Base-by-base conservation (phyloP, 1,139 yeast species). In the Suhomyces maxii region DNA sequence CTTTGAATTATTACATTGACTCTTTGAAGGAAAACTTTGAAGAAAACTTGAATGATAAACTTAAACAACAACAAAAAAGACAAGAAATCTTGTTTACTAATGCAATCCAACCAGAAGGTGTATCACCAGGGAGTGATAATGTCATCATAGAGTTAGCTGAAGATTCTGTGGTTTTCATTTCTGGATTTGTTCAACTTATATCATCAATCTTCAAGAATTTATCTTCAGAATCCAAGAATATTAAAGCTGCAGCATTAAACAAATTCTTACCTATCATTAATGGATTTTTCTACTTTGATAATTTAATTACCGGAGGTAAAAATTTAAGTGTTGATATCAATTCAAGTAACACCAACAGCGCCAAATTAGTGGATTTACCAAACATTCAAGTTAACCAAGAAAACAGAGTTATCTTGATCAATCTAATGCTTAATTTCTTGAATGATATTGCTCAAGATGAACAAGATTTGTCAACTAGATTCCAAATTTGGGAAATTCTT, bases 101-200 rank as follows among this genome's bases (percentile, higher is more conserved):
- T 32, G 42, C 53, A 2, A 49, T 53, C 8, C 44, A 50, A 7
- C 52, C 50, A 13, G 57, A 56, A 8, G 56, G 53, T 11, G 40
- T 55, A 3, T 60, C 56, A 25, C 60, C 55, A 26, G 35, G 53
- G 1, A 46, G 51, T 3, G 61, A 57, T 41, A 56, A 60, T 45
- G 60, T 70, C 14, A 49, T 68, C 3, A 69, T 80, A 18, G 91
- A 85, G 44, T 70, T 91, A 37, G 88, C 88, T 30, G 95, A 89
- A 55, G 97, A 89, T 60, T 85, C 91, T 0, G 68, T 87, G n/a
- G 78, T 89, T 7, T 82, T 88, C 46, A 72, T 90, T 8, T 79
- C 91, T 0, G 89, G 97, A 0, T 84, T 87, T 56, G 69, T 89
- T 18, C 69, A 71, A 48, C 63, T 76, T 41, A 59, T 73, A 6